These are phyloP conservation scores for Aspergillus tubingensis DNA, from an alignment of 2,329 filamentous ascomycete species.

Conservation along the genomic window DNA sequence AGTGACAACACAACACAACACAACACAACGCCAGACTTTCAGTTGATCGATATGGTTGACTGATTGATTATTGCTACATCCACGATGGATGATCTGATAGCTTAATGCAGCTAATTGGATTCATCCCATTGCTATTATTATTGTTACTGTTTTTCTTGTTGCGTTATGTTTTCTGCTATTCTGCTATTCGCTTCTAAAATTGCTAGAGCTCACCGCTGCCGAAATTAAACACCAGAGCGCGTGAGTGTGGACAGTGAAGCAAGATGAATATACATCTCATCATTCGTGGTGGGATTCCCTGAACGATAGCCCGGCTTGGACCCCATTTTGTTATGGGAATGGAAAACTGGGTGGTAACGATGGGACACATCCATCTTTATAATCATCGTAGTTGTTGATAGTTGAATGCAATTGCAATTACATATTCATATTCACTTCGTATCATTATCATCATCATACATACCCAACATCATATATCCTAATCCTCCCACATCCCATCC, in stretches of 20 bases:
- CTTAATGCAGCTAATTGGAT: slow-evolving; percentile 13
- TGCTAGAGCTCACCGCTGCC: slow-evolving; percentile 60
- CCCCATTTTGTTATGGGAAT: slow-evolving; percentile 51
- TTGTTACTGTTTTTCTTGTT: background rate
- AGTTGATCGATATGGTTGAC: background rate
- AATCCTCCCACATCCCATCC: slow-evolving; percentile 33
- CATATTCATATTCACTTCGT: background rate
- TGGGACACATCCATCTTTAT: slow-evolving; percentile 46
- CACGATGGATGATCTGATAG: background rate
- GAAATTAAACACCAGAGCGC: slow-evolving; percentile 51
- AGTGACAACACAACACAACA: background rate
- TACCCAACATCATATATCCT: background rate
- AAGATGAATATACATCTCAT: slow-evolving; percentile 47
- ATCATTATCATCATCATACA: too few relatives aligned
- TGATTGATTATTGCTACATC: background rate
- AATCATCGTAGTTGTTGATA: background rate
- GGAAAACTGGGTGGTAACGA: slow-evolving; percentile 42
- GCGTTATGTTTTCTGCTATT: background rate
- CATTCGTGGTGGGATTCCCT: slow-evolving; percentile 35
- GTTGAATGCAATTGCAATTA: background rate
- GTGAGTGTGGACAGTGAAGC: slow-evolving; percentile 62
- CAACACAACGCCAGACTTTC: background rate
- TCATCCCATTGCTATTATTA: background rate
- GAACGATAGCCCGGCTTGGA: slow-evolving; percentile 42
- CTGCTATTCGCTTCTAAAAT: slow-evolving; percentile 45